Percentiles rank a stretch among this genome's conserved stretches.
phyloP scores from a whole-genome alignment of 202 grass and related monocot species.

The Cymbopogon flexuosus region DNA sequence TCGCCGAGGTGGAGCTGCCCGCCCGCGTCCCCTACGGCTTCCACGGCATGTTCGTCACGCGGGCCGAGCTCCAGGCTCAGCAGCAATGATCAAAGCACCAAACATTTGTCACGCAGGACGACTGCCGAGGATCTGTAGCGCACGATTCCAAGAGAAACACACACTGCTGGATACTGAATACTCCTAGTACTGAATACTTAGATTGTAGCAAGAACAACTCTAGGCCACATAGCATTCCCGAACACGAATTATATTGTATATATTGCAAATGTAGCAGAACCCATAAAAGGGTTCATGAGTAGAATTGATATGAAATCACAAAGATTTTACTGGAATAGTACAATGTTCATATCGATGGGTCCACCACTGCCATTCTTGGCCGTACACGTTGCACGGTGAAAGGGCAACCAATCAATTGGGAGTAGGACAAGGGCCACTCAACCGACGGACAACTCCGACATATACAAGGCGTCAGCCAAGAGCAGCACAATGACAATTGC shows the following conservation, averaged over 20 bases:
- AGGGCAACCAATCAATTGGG: neutral
- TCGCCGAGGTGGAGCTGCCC: slow-evolving; percentile 72
- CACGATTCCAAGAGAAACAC: neutral
- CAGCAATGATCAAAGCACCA: slow-evolving; percentile 14
- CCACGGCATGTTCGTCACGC: slow-evolving; percentile 66
- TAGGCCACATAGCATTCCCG: neutral
- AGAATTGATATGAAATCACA: neutral
- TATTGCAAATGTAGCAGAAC: neutral
- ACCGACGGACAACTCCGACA: neutral
- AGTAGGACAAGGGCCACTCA: neutral
- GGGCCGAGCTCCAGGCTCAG: slow-evolving; percentile 62
- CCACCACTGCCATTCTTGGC: neutral
- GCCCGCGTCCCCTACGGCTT: slow-evolving; percentile 75
- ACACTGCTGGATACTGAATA: neutral
- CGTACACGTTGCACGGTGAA: neutral
- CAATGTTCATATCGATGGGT: neutral
- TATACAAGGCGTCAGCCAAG: neutral
- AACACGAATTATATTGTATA: neutral
- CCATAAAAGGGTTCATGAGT: neutral
- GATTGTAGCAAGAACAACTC: neutral
- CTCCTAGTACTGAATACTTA: neutral
- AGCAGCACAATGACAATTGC: neutral
- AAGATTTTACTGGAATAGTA: neutral
- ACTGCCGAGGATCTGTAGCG: neutral
- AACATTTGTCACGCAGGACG: neutral